A percentile compares a stretch with the other conserved stretches of the same genome.
Evolutionary conservation across 2,329 filamentous ascomycete genomes (phyloP).

Genomic region (Colletotrichum phormii): DNA sequence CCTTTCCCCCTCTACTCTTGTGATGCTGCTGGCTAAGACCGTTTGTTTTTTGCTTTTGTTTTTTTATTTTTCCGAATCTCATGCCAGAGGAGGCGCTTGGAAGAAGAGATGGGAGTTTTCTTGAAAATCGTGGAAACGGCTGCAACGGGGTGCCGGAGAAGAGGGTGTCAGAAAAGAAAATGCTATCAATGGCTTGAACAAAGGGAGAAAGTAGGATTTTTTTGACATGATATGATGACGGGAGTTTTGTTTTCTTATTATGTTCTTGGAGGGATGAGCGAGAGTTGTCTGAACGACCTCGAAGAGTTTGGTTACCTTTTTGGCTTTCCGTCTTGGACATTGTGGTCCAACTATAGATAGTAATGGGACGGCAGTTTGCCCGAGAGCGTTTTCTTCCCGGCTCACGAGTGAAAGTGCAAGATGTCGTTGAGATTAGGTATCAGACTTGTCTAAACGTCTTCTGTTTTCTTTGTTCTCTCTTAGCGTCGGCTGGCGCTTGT

Average conservation of each 20-base stretch:
- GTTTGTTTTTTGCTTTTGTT: background rate
- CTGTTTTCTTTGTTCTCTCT: background rate
- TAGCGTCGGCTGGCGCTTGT: background rate
- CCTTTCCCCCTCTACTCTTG: background rate
- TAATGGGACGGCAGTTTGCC: conserved; percentile 27
- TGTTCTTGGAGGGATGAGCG: conserved; percentile 1
- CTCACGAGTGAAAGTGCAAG: background rate
- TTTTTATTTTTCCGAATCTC: background rate
- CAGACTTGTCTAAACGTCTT: background rate
- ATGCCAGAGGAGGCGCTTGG: background rate
- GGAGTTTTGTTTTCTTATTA: background rate
- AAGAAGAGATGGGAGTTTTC: background rate
- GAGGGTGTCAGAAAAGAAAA: background rate
- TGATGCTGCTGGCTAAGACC: conserved; percentile 2
- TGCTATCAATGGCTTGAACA: background rate
- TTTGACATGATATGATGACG: conserved; percentile 16
- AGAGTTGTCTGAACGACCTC: background rate
- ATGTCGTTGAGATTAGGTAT: background rate
- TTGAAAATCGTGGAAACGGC: background rate
- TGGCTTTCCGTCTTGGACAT: conserved; percentile 1
- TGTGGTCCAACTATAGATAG: conserved; percentile 16
- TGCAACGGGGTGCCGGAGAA: background rate
- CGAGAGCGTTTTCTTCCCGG: background rate
- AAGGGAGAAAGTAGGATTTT: background rate
- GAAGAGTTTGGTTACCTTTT: background rate